A percentile compares a stretch with the other conserved stretches of the same genome.
These are phyloP conservation scores for Arctium minus DNA, from an alignment of 129 eudicot species.

Conservation along the genomic window DNA sequence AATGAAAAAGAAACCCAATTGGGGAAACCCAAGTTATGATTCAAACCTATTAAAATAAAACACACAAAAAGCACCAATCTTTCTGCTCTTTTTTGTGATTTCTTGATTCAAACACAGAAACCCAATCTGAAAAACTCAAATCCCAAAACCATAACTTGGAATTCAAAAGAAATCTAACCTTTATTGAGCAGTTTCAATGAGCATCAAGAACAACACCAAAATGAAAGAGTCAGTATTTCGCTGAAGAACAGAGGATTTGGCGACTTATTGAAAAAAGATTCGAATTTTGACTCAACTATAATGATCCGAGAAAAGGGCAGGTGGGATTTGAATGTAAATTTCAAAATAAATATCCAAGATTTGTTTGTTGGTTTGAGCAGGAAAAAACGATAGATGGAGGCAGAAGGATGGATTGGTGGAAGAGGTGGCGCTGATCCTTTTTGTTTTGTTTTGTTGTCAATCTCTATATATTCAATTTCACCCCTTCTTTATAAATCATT, in stretches of 20 bases:
- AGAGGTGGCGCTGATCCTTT: conserved; percentile 18
- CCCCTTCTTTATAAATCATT: not conserved
- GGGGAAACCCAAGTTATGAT: not conserved
- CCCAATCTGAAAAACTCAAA: not conserved
- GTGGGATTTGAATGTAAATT: conserved; percentile 8
- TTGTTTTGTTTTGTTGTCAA: conserved; percentile 4
- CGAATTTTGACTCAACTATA: conserved; percentile 18
- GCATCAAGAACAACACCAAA: not conserved
- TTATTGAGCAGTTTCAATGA: not conserved
- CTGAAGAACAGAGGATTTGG: not conserved
- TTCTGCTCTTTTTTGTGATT: not conserved
- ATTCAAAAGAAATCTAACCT: conserved; percentile 11
- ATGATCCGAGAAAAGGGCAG: conserved; percentile 8
- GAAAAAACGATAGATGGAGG: conserved; percentile 10
- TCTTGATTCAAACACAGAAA: conserved; percentile 9
- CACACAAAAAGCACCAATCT: not conserved
- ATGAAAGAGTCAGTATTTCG: not conserved
- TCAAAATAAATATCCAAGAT: not conserved
- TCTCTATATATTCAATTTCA: not conserved
- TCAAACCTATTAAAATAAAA: not conserved
- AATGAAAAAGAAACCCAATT: conserved; percentile 7
- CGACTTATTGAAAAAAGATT: not conserved
- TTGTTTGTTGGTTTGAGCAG: not conserved
- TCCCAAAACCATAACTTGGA: not conserved
- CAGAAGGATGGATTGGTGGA: conserved; percentile 23